Conservation (phyloP, 306 rosid species). For the Vicia faba region DNA sequence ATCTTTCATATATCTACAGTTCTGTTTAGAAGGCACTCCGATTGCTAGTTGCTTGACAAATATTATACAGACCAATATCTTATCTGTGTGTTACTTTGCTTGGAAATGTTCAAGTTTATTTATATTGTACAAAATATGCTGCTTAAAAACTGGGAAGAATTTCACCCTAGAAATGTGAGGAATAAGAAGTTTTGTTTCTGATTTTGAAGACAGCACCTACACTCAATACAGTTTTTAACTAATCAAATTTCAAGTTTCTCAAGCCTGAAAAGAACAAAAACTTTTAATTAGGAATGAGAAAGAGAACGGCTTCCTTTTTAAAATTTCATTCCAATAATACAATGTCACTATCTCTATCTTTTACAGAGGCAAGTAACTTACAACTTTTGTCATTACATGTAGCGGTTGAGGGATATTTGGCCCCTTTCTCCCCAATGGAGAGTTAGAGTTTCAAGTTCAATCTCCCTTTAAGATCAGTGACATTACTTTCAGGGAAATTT, state of each 20-base stretch:
- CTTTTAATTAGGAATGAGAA: background rate
- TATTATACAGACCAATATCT: conserved; percentile 1
- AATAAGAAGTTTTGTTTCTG: background rate
- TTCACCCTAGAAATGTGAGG: conserved; percentile 7
- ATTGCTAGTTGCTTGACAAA: conserved; percentile 21
- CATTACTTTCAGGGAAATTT: background rate
- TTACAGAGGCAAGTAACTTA: conserved; percentile 22
- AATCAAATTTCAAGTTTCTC: conserved; percentile 14
- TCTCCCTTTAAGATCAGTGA: conserved; percentile 8
- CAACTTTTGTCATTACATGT: conserved; percentile 21
- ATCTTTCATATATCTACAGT: conserved; percentile 16
- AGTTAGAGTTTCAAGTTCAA: conserved; percentile 14
- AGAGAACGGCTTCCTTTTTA: background rate
- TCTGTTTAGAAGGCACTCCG: conserved; percentile 13
- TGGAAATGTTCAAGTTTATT: conserved; percentile 1
- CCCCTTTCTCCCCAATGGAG: conserved; percentile 13
- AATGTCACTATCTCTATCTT: conserved; percentile 28
- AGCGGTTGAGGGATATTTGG: conserved; percentile 26
- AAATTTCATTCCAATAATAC: conserved; percentile 21
- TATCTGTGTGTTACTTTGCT: conserved; percentile 3
- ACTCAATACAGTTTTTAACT: background rate
- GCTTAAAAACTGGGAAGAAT: conserved; percentile 2
- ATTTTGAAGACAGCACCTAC: conserved; percentile 11
- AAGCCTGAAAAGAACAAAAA: conserved; percentile 1
- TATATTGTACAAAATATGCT: conserved; percentile 1